Base-by-base conservation (phyloP, 2,329 filamentous ascomycete species). In the Stylonectria norvegica region DNA sequence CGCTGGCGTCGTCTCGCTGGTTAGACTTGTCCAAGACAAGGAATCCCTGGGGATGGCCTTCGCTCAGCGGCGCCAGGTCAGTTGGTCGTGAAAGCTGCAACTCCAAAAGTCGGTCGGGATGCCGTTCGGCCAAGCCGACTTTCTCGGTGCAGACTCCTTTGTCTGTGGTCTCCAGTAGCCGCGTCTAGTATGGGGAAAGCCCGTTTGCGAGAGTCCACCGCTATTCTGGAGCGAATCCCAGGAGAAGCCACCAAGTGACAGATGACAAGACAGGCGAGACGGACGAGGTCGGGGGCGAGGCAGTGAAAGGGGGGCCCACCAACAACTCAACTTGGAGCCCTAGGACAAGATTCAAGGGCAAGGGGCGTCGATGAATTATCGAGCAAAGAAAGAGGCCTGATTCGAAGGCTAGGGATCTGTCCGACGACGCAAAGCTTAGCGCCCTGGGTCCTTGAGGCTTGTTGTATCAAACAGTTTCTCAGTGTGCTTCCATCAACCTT, bases 191-290 rank as follows among this genome's bases (percentile, higher is more conserved):
- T 40, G 44, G 40, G 20, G 38, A 36, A 39, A 28, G 34, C 45
- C 36, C 43, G 49, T 47, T 53, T 38, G 53, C 36, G 42, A 53
- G 46, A 43, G 45, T 36, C 55, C 52, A 57, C 55, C 52, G 52
- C 52, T 49, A 28, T 50, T 46, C 41, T 47, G 42, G 41, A 32
- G 25, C 36, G 42, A 38, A 49, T 48, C 45, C 42, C 46, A 49
- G 38, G 34, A 40, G 44, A 56, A 45, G 55, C 55, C 53, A 57
- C 55, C 36, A 55, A 54, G 42, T 57, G 55, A 57, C 45, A 57
- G 48, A 53, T 57, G 52, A 57, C 52, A 22, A 47, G 34, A n/a
- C n/a, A n/a, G n/a, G n/a, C n/a, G n/a, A n/a, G n/a, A n/a, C n/a
- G n/a, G n/a, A 46, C 50, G 34, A 37, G 20, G 36, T 38, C 28